phyloP scores from a whole-genome alignment of 371 early-diverging fungal genomes.

The Chytridium lagenaria region DNA sequence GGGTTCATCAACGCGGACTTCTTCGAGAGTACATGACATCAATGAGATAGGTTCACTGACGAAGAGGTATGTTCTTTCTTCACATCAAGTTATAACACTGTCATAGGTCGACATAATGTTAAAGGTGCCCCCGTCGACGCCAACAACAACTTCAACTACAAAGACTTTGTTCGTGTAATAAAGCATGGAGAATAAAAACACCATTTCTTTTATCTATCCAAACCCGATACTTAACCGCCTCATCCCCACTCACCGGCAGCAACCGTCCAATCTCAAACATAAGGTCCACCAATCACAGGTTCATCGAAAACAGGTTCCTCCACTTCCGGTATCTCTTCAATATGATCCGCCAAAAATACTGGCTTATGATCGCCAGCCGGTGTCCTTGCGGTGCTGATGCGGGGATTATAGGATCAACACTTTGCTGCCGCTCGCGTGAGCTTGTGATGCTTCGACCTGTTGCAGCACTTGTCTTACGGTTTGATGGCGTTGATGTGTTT shows the following conservation, averaged over 20 bases:
- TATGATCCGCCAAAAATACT: no score
- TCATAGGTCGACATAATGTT: slow-evolving; percentile 94
- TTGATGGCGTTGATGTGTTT: slow-evolving; percentile 23
- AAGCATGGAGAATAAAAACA: slow-evolving; percentile 88
- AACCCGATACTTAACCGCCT: no score
- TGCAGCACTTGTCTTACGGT: neutral
- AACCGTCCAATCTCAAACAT: no score
- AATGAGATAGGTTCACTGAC: slow-evolving; percentile 87
- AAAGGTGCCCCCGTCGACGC: slow-evolving; percentile 86
- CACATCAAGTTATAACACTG: no score
- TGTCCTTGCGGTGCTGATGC: no score
- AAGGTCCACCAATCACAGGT: neutral
- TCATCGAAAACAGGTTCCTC: neutral
- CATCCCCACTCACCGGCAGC: no score
- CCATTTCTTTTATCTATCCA: neutral
- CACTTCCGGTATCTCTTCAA: neutral
- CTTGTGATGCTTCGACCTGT: no score
- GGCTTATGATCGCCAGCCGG: no score
- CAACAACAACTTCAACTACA: slow-evolving; percentile 83
- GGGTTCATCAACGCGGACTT: slow-evolving; percentile 81
- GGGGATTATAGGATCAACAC: no score
- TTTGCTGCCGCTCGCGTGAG: no score
- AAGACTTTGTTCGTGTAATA: slow-evolving; percentile 87
- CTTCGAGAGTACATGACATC: slow-evolving; percentile 85
- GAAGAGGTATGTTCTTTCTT: slow-evolving; percentile 88